Evolutionary conservation across 208 protist genomes (phyloP).

Genomic region (Trichomonas vaginalis): DNA sequence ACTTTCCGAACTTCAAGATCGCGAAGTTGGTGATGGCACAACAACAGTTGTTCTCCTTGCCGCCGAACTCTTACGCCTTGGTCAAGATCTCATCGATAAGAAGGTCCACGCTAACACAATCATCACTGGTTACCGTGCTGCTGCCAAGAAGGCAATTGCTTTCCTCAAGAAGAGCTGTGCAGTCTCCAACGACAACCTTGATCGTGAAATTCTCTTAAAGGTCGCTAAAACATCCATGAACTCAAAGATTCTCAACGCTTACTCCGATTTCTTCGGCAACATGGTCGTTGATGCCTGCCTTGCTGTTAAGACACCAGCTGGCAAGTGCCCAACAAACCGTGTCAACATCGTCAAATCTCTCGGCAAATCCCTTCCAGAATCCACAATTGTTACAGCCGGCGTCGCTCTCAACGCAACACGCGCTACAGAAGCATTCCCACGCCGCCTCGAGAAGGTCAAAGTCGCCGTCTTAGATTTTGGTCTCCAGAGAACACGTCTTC

Average conservation of each 20-base stretch:
- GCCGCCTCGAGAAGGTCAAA: slow-evolving; percentile 69
- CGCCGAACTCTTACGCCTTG: slow-evolving; percentile 74
- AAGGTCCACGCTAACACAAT: slow-evolving; percentile 13
- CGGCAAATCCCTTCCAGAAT: not conserved
- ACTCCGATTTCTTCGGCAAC: slow-evolving; percentile 81
- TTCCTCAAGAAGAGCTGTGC: not conserved
- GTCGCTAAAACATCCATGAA: slow-evolving; percentile 94
- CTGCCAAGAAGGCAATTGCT: not conserved
- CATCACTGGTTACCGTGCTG: not conserved
- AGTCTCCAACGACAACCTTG: slow-evolving; percentile 45
- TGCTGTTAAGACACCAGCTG: slow-evolving; percentile 42
- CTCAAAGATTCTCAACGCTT: slow-evolving; percentile 85
- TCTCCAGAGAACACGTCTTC: slow-evolving; percentile 81
- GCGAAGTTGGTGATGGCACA: slow-evolving; percentile 94
- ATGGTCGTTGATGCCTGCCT: slow-evolving; percentile 72
- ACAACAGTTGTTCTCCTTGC: slow-evolving; percentile 97
- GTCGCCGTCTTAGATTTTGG: slow-evolving; percentile 98
- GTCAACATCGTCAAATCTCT: slow-evolving; percentile 20
- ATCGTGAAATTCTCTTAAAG: slow-evolving; percentile 78
- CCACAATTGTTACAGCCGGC: not conserved
- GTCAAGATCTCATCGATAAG: not conserved
- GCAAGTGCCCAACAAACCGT: slow-evolving; percentile 32
- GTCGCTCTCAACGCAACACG: not conserved
- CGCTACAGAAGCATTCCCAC: slow-evolving; percentile 61
- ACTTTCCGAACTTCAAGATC: slow-evolving; percentile 92